A percentile compares a stretch with the other conserved stretches of the same genome.
These are phyloP conservation scores for Ophiosphaerella korrae DNA, from an alignment of 2,329 filamentous ascomycete species.

Conservation along the genomic window DNA sequence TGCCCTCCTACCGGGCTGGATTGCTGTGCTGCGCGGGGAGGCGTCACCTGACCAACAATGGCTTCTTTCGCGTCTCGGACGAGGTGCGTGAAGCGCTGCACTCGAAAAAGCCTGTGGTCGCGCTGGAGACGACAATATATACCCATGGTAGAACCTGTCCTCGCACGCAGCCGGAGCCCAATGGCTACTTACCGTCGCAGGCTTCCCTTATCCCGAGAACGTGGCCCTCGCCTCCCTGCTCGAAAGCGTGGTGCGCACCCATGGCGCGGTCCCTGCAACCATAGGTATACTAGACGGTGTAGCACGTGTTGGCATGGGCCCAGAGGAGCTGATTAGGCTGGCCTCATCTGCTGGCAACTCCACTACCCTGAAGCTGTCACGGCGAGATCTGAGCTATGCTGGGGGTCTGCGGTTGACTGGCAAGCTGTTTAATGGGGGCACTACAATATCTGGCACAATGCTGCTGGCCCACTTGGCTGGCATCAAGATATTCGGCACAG, in stretches of 20 bases:
- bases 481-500: conserved; percentile 92
- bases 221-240: conserved; percentile 77
- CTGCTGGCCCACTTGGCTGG: conserved; percentile 83
- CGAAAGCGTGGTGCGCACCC: conserved; percentile 77
- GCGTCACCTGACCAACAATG: conserved; percentile 46
- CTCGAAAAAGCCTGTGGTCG: conserved; percentile 80
- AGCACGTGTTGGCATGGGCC: conserved; percentile 76
- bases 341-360: conserved; percentile 67
- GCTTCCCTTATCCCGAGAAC: conserved; percentile 74
- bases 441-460: conserved; percentile 93
- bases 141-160: conserved; percentile 70
- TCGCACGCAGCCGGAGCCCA: background rate
- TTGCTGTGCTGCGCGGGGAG: conserved; percentile 11
- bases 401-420: conserved; percentile 73
- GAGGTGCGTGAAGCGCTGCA: conserved; percentile 80
- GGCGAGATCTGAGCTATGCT: conserved; percentile 83
- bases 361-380: conserved; percentile 78
- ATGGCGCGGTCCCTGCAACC: conserved; percentile 83
- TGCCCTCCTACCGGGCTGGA: conserved; percentile 4
- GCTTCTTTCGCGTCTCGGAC: conserved; percentile 73
- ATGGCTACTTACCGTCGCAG: conserved; percentile 44
- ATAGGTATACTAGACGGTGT: conserved; percentile 86
- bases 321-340: conserved; percentile 75
- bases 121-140: conserved; percentile 94
- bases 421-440: conserved; percentile 79